Percentiles rank a stretch among this genome's conserved stretches.
phyloP scores from a whole-genome alignment of 805 yeast genomes.

The Saturnispora hagleri region DNA sequence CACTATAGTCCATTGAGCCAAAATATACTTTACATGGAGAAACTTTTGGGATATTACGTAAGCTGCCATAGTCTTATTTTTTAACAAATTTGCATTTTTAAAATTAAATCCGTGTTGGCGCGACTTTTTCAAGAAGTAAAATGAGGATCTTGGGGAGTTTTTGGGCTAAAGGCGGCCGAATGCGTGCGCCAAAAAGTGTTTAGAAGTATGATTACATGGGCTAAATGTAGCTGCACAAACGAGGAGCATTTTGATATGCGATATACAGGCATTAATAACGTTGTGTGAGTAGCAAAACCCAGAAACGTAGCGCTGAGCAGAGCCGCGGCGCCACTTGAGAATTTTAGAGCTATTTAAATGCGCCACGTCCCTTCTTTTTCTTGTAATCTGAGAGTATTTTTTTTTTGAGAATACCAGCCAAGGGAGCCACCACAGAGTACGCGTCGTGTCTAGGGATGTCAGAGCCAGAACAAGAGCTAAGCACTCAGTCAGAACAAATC shows the following conservation, averaged over 20 bases:
- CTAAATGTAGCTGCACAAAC: not conserved
- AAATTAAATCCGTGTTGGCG: not conserved
- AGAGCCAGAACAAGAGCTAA: not conserved
- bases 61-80: not conserved
- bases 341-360: constrained; percentile 1
- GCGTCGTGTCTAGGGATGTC: not conserved
- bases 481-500: not conserved
- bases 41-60: not conserved
- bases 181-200: not conserved
- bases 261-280: not conserved
- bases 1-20: too few species aligned
- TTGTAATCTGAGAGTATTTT: not conserved
- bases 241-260: not conserved
- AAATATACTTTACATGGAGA: not conserved
- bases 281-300: not conserved
- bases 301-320: not conserved
- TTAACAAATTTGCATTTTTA: not conserved
- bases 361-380: constrained; percentile 3
- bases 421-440: not conserved
- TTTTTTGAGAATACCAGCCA: not conserved
- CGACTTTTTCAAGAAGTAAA: not conserved
- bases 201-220: too few species aligned
- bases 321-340: constrained; percentile 3
- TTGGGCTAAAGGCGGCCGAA: not conserved
- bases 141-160: not conserved